Evolutionary conservation across 2,329 filamentous ascomycete species (phyloP).

Genomic region (Ophiostoma tasmaniense): DNA sequence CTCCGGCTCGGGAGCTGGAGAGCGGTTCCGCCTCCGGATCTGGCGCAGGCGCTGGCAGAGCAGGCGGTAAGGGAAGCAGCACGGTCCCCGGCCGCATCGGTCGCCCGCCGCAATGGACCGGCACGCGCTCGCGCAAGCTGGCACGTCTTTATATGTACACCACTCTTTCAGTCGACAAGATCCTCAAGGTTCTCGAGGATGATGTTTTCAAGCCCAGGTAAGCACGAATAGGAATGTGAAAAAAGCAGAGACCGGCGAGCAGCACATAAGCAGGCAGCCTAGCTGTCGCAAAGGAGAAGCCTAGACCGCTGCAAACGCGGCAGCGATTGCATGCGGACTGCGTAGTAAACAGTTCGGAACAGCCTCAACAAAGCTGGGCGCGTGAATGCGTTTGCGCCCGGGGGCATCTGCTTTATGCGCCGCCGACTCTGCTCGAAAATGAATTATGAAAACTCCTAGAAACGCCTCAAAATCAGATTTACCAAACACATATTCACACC

Average conservation of each 20-base stretch:
- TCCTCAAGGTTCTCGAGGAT: constrained; percentile 40
- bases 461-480: not conserved
- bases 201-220: constrained; percentile 40
- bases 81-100: constrained; percentile 32
- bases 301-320: not conserved
- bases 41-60: constrained; percentile 8
- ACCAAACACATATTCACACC: not conserved
- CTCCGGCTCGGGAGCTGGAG: constrained; percentile 16
- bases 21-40: constrained; percentile 12
- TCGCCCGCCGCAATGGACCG: constrained; percentile 49
- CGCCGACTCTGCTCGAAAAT: not conserved
- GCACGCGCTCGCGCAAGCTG: constrained; percentile 44
- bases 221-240: constrained; percentile 15
- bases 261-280: not conserved
- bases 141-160: constrained; percentile 50
- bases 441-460: not conserved
- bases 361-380: not conserved
- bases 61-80: constrained; percentile 16
- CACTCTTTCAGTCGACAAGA: constrained; percentile 42
- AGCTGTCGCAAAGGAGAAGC: not conserved
- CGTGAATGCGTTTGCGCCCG: not conserved
- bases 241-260: not conserved
- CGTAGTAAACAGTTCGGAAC: not conserved
- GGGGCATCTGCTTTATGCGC: constrained; percentile 4
- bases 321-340: not conserved